Conservation (phyloP, 768 basidiomycete genomes). For the Tylopilus rubrobrunneus region DNA sequence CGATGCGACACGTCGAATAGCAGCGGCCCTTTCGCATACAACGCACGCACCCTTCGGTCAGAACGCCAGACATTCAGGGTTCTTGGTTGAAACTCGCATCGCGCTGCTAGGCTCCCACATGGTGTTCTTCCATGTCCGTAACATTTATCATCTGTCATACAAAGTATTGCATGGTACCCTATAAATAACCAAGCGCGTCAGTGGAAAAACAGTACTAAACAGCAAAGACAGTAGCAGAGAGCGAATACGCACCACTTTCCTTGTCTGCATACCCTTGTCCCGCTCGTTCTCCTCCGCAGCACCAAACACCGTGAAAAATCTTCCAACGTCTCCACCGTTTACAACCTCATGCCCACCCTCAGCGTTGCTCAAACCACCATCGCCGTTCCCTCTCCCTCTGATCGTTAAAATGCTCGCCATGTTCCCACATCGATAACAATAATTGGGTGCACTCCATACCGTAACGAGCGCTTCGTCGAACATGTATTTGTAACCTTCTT, state of each 20-base stretch:
- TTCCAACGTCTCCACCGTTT: constrained; percentile 27
- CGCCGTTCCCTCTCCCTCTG: constrained; percentile 49
- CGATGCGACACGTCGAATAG: no score
- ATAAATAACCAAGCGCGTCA: background rate
- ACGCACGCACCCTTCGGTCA: no score
- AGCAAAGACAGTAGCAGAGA: background rate
- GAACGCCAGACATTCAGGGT: no score
- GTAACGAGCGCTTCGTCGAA: constrained; percentile 90
- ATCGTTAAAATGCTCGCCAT: constrained; percentile 89
- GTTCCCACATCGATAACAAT: constrained; percentile 85
- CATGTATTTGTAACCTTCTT: constrained; percentile 97
- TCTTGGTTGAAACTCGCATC: no score
- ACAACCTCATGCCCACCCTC: background rate
- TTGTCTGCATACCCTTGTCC: constrained; percentile 73
- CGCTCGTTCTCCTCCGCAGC: constrained; percentile 88
- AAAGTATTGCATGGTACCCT: constrained; percentile 40
- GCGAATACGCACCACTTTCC: constrained; percentile 57
- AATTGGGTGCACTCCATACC: constrained; percentile 91
- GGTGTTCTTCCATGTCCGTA: background rate
- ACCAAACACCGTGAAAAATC: constrained; percentile 77
- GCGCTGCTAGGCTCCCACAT: background rate
- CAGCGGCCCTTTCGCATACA: no score
- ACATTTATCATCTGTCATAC: constrained; percentile 26
- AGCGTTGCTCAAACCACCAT: constrained; percentile 10
- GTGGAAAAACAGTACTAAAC: background rate